Conservation (phyloP, 257 asterid species). For the Nemophila menziesii region DNA sequence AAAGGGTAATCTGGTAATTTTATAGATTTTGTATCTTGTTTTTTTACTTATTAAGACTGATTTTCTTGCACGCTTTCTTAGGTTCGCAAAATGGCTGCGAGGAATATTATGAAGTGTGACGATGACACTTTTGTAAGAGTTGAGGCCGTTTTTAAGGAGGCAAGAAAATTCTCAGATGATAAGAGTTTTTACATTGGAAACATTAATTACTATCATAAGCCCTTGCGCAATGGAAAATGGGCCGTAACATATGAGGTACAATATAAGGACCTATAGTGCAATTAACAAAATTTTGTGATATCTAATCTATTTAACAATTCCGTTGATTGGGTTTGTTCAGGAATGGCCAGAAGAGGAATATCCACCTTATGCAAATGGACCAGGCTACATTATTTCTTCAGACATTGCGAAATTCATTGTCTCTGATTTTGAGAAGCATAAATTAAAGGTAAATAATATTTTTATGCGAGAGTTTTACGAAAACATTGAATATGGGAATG, state of each 20-base stretch:
- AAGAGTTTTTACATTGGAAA: conserved; percentile 77
- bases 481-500: not conserved
- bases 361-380: conserved; percentile 97
- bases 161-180: conserved; percentile 38
- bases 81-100: conserved; percentile 59
- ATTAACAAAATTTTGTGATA: not conserved
- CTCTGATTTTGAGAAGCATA: conserved; percentile 45
- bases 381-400: conserved; percentile 71
- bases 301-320: not conserved
- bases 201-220: conserved; percentile 77
- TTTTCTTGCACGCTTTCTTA: conserved; percentile 17
- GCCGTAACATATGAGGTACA: conserved; percentile 80
- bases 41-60: conserved; percentile 3
- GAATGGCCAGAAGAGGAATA: conserved; percentile 97
- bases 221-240: conserved; percentile 93
- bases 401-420: conserved; percentile 66
- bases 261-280: not conserved
- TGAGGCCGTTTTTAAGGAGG: conserved; percentile 64
- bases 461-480: not conserved
- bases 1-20: conserved; percentile 8
- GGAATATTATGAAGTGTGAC: conserved; percentile 83
- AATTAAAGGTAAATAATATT: conserved; percentile 43
- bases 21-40: conserved; percentile 14
- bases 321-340: conserved; percentile 22
- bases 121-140: conserved; percentile 90